Evolutionary conservation across 192 early-diverging fungal genomes (phyloP).

Genomic region (Obelidium mucronatum): DNA sequence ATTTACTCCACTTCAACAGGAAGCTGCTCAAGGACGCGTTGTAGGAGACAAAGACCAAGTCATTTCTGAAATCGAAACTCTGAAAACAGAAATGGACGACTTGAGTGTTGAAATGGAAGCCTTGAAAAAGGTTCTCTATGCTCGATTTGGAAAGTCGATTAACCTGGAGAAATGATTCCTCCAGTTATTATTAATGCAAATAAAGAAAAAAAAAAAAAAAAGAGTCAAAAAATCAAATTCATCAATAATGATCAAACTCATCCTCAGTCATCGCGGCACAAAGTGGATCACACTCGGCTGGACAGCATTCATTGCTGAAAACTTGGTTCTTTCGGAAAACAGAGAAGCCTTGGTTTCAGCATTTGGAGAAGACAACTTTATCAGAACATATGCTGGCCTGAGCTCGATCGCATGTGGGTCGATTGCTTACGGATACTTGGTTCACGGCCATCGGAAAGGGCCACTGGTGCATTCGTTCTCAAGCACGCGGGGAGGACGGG

Average conservation of each 20-base stretch:
- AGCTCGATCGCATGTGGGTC: constrained; percentile 40
- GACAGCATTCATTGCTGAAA: constrained; percentile 44
- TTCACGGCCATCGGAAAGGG: constrained; percentile 23
- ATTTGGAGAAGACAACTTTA: constrained; percentile 36
- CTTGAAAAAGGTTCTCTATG: constrained; percentile 88
- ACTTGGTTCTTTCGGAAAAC: constrained; percentile 42
- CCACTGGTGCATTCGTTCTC: not conserved
- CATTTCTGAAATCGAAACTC: constrained; percentile 63
- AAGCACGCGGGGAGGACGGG: not conserved
- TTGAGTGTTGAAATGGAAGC: constrained; percentile 74
- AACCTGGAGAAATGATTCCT: constrained; percentile 79
- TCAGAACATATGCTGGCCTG: constrained; percentile 31
- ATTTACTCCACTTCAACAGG: constrained; percentile 46
- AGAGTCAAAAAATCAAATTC: too few relatives aligned
- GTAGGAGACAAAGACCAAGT: constrained; percentile 69
- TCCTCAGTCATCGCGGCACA: constrained; percentile 17
- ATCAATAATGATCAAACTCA: not conserved
- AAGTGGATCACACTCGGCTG: constrained; percentile 37
- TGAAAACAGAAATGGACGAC: constrained; percentile 71
- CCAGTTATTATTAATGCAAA: too few relatives aligned
- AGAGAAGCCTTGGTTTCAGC: constrained; percentile 28
- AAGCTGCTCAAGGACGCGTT: constrained; percentile 75
- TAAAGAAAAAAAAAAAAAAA: too few relatives aligned
- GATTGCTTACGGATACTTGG: constrained; percentile 41
- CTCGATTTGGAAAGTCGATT: constrained; percentile 93